Evolutionary conservation across 2,329 filamentous ascomycete genomes (phyloP), one percentile per base, ranked within the genome.

Genomic region (Hypomyces perniciosus): DNA sequence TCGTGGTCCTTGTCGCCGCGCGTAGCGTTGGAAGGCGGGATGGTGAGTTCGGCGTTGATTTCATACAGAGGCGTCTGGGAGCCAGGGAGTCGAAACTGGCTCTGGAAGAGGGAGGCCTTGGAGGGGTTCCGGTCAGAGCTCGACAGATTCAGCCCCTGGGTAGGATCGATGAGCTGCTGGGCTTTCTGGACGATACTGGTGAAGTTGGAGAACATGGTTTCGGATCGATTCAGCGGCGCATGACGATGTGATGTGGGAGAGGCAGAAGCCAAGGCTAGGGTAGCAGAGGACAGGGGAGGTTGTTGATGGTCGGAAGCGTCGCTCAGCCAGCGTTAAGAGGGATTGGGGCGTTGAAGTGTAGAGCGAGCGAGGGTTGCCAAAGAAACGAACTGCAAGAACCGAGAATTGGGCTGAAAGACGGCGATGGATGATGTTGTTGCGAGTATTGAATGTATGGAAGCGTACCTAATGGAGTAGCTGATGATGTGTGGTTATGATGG

Each of bases 1-100:
- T 84, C 83, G 50, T 81, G 80, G 57, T 85, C 80, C 68, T 84
- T 84, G 60, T 89, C 87, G 54, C 85, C 84, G 44, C 85, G 81
- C 54, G 79, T 84, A 59, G 75, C 79, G 68, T 85, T 88, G 57
- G 82, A 81, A 55, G 81, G 84, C 50, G 86, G 85, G 53, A 99
- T 88, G 51, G 90, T 95, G 54, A 99, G 82, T 75, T 99, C 93
- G 64, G 93, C 91, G 54, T 88, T 90, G 72, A 99, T 96, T 75
- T 99, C 93, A 72, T 95, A 90, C 52, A 97, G 80, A 50, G 93
- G 93, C 56, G 88, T 91, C 72, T 99, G 92, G 37, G 89, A 86
- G 64, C 90, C 84, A 42, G 93, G 93, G 33, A 99, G 85, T 59
- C 93, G 89, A 75, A 99, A 99, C 72, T 99, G 93, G 68, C 87